phyloP scores from a whole-genome alignment of 1,139 yeast genomes.

The Diutina ranongensis region DNA sequence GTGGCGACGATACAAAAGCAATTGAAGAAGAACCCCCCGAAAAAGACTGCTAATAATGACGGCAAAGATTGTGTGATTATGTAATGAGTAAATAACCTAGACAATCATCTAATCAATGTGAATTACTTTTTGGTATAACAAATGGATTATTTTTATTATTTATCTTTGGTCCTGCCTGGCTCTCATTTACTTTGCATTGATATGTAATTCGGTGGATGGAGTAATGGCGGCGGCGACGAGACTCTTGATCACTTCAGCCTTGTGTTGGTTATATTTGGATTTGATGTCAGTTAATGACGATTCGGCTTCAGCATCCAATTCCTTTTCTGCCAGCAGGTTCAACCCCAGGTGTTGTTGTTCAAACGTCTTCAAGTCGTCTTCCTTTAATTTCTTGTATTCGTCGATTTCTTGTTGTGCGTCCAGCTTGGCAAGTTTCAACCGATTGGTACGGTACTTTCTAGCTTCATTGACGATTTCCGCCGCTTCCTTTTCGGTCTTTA shows the following conservation, averaged over 20 bases:
- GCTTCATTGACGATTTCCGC: constrained; percentile 91
- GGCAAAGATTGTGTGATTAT: constrained; percentile 36
- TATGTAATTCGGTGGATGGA: constrained; percentile 75
- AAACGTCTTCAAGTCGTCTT: constrained; percentile 61
- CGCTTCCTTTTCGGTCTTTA: constrained; percentile 85
- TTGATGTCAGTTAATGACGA: constrained; percentile 51
- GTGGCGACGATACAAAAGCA: constrained; percentile 21
- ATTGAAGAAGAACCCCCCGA: constrained; percentile 15
- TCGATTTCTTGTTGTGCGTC: constrained; percentile 89
- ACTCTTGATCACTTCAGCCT: constrained; percentile 56
- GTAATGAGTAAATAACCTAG: neutral
- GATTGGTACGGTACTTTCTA: constrained; percentile 70
- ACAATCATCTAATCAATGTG: no score
- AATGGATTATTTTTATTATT: neutral
- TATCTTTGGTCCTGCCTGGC: neutral
- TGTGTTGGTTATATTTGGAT: constrained; percentile 51
- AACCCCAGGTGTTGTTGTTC: constrained; percentile 61
- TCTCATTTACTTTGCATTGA: constrained; percentile 42
- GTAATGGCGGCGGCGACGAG: constrained; percentile 70
- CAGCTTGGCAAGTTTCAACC: constrained; percentile 86
- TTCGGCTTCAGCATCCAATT: constrained; percentile 56
- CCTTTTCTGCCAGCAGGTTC: constrained; percentile 57
- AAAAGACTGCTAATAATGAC: constrained; percentile 14
- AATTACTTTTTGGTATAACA: no score
- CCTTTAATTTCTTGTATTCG: constrained; percentile 77